phyloP scores from a whole-genome alignment of 768 basidiomycete genomes.

The Serendipita indica region DNA sequence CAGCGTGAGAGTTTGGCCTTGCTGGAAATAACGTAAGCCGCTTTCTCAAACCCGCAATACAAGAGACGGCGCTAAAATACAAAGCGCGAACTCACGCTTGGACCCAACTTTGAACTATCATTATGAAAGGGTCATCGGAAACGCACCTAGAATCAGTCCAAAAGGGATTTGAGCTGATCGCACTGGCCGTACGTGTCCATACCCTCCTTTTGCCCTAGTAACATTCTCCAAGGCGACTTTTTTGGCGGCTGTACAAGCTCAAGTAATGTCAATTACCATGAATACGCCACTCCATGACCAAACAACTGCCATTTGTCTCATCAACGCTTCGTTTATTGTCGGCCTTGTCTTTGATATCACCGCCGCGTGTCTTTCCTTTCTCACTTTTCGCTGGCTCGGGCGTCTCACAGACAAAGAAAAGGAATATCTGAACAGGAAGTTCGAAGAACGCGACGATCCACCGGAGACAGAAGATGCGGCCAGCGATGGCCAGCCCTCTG shows the following conservation, averaged over 20 bases:
- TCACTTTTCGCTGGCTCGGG: background rate
- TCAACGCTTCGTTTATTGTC: background rate
- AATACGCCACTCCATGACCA: background rate
- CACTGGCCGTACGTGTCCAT: background rate
- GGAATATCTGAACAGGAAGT: background rate
- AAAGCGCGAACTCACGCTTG: no score
- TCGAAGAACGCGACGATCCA: no score
- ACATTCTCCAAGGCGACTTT: background rate
- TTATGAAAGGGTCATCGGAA: no score
- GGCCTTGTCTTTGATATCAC: background rate
- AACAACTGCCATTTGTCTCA: background rate
- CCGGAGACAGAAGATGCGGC: no score
- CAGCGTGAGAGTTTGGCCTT: no score
- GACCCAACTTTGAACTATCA: no score
- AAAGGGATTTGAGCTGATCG: background rate
- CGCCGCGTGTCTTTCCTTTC: background rate
- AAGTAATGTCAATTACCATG: background rate
- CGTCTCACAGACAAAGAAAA: background rate
- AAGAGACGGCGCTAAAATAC: no score
- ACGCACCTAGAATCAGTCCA: background rate
- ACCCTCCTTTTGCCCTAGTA: background rate
- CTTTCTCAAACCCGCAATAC: no score
- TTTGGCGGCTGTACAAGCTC: background rate
- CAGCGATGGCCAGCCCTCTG: no score
- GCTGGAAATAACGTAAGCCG: no score